Base-by-base conservation (phyloP, 345 rosid species). In the Firmiana major region DNA sequence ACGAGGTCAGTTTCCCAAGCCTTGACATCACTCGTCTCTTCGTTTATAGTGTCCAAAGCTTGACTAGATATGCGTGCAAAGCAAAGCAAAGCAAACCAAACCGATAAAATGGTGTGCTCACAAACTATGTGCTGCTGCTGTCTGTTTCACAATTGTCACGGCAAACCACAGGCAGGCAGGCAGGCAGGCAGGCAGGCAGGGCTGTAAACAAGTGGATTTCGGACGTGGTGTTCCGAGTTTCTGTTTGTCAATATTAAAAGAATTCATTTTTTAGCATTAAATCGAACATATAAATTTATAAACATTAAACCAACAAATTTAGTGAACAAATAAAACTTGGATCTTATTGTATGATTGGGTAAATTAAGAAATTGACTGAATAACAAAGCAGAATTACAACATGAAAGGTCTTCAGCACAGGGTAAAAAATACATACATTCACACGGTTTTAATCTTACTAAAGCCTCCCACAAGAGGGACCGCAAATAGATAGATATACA, bases 401-500 rank as follows among this genome's bases (percentile, higher is more conserved):
- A 36, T 17, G 16, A 71, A 51, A 55, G 1, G 22, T 36, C 51
- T 49, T 49, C 24, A 49, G 58, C 4, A 38, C 15, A 26, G 24
- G 60, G 45, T 51, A 36, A 31, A 43, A 15, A 15, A 16, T 67
- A 69, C 43, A 49, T 48, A 46, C 58, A 48, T 21, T 51, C n/a
- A 28, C 74, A 49, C 38, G 38, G 15, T 49, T 46, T 46, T 71
- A 53, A 71, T 36, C 46, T 64, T 15, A 38, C 34, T 73, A 54
- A 57, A 42, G 22, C 36, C 5, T 16, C 70, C 46, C 46, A 46
- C 28, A 28, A 62, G 24, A 45, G 57, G 77, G 77, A 19, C 28
- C 70, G 31, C 55, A 62, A 75, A 71, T 49, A 75, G 49, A 53
- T 75, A 75, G 49, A 53, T 75, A 75, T 48, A 75, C 71, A 75